Evolutionary conservation across 208 protist genomes (phyloP).

Genomic region (Trypanosoma avium): DNA sequence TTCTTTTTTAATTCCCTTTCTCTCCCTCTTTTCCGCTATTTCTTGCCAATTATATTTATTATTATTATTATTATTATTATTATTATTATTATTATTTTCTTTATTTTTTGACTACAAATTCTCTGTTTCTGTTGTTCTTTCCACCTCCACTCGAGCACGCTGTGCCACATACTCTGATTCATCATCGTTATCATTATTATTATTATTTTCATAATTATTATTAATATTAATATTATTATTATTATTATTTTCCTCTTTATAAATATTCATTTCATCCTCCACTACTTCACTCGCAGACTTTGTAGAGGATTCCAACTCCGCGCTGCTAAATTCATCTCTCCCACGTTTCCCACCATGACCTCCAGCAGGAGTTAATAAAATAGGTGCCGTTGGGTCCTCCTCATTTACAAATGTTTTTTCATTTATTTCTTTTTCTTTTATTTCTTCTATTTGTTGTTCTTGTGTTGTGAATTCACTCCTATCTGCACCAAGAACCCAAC

Average conservation of each 20-base stretch:
- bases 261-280: background rate
- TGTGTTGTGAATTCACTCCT: no score
- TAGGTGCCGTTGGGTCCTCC: no score
- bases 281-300: background rate
- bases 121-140: background rate
- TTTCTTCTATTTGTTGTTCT: no score
- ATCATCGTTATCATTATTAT: background rate
- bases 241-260: background rate
- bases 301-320: background rate
- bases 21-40: slow-evolving; percentile 6
- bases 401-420: no score
- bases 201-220: background rate
- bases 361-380: no score
- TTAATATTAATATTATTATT: background rate
- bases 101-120: background rate
- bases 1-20: slow-evolving; percentile 13
- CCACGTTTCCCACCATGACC: slow-evolving; percentile 20
- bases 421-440: no score
- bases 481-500: no score
- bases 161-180: background rate
- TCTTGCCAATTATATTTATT: slow-evolving; percentile 13
- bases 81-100: slow-evolving; percentile 13
- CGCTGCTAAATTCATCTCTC: background rate
- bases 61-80: slow-evolving; percentile 7
- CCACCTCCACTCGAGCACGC: slow-evolving; percentile 4